Evolutionary conservation across 1,139 yeast genomes (phyloP).

Genomic region (Lodderomyces jiufengensis): DNA sequence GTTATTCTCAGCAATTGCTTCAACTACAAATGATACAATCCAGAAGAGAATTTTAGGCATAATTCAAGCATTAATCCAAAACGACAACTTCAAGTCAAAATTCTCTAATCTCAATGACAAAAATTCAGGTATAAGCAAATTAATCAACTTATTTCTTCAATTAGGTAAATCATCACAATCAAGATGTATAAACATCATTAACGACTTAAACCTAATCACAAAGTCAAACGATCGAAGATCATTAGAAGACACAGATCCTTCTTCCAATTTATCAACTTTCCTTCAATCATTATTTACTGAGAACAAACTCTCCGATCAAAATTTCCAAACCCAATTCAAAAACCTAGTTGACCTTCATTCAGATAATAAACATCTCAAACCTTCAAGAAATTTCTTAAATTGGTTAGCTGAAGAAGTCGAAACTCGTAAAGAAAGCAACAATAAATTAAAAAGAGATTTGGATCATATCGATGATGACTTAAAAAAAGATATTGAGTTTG

Average conservation of each 20-base stretch:
- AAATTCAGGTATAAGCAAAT: conserved; percentile 22
- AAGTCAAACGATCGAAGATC: conserved; percentile 21
- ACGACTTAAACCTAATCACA: conserved; percentile 31
- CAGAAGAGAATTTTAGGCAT: conserved; percentile 50
- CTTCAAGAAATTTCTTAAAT: conserved; percentile 39
- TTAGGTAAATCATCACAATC: conserved; percentile 27
- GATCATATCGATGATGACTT: conserved; percentile 20
- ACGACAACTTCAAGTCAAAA: conserved; percentile 23
- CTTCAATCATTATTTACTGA: conserved; percentile 28
- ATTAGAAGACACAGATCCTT: conserved; percentile 20
- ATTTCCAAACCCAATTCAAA: conserved; percentile 41
- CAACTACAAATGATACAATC: conserved; percentile 24
- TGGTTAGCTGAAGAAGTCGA: conserved; percentile 63
- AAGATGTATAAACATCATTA: conserved; percentile 38
- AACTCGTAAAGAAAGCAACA: conserved; percentile 24
- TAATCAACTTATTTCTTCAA: conserved; percentile 27
- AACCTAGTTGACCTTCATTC: conserved; percentile 39
- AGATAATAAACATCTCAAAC: conserved; percentile 20
- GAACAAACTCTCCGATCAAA: conserved; percentile 23
- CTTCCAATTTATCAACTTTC: conserved; percentile 25
- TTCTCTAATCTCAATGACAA: conserved; percentile 17
- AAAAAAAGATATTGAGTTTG: conserved; percentile 34
- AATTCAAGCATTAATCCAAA: conserved; percentile 39
- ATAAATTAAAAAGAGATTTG: conserved; percentile 26
- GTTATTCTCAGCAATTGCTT: conserved; percentile 9